These are phyloP conservation scores for Coniferiporia sulphurascens DNA, from an alignment of 1,284 basidiomycete genomes.

Conservation along the genomic window DNA sequence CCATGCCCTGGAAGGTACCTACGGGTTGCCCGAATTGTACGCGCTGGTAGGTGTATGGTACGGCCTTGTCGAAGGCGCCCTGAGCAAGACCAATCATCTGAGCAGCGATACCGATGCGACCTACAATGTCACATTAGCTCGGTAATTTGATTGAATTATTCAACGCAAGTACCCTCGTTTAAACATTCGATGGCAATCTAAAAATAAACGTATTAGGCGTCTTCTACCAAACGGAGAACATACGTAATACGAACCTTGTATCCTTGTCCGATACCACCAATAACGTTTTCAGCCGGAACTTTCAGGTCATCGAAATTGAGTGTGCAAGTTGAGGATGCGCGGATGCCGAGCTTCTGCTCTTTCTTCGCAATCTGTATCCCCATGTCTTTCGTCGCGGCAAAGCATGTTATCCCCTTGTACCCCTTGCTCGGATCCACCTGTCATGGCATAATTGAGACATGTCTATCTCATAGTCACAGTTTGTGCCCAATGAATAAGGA, in stretches of 20 bases:
- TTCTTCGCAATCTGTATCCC: slow-evolving; percentile 98
- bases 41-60: slow-evolving; percentile 92
- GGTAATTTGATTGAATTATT: not conserved
- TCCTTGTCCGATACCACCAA: slow-evolving; percentile 91
- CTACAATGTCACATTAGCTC: slow-evolving; percentile 25
- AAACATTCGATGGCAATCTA: slow-evolving; percentile 95
- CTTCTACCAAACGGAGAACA: not conserved
- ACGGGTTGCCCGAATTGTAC: slow-evolving; percentile 92
- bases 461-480: not conserved
- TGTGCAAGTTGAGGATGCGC: slow-evolving; percentile 95
- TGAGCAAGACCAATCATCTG: slow-evolving; percentile 97
- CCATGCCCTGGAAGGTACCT: slow-evolving; percentile 93
- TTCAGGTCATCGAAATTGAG: slow-evolving; percentile 95
- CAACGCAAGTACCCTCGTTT: slow-evolving; percentile 67
- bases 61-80: slow-evolving; percentile 90
- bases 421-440: slow-evolving; percentile 89
- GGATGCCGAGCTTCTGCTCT: slow-evolving; percentile 97
- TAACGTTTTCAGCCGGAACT: slow-evolving; percentile 89
- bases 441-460: not conserved
- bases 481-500: slow-evolving; percentile 5
- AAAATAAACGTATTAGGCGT: not conserved
- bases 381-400: slow-evolving; percentile 94
- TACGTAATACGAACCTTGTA: slow-evolving; percentile 67
- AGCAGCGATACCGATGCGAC: slow-evolving; percentile 95
- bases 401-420: slow-evolving; percentile 99